These are phyloP conservation scores for Laetiporus sulphureus DNA, from an alignment of 1,284 basidiomycete genomes.

Conservation along the genomic window DNA sequence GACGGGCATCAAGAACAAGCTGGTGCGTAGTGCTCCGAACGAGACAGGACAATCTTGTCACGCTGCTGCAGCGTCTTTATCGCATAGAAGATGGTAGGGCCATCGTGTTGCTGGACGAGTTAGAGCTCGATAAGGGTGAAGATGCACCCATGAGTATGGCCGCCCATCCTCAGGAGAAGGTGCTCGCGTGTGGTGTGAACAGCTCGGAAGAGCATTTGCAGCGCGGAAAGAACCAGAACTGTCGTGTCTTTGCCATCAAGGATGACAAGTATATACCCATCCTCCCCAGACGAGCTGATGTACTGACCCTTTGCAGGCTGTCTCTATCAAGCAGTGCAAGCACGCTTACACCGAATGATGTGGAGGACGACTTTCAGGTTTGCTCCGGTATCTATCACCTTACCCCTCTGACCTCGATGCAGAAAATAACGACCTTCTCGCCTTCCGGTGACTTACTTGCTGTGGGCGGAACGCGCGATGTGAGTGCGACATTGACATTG, in stretches of 20 bases:
- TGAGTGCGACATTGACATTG: conserved; percentile 26
- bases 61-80: conserved; percentile 56
- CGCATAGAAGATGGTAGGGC: conserved; percentile 52
- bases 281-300: conserved; percentile 1
- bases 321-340: conserved; percentile 43
- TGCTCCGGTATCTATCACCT: conserved; percentile 12
- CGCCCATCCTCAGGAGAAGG: conserved; percentile 46
- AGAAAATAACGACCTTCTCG: conserved; percentile 79
- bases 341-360: conserved; percentile 53
- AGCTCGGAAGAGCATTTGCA: conserved; percentile 57
- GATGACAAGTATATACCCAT: conserved; percentile 46
- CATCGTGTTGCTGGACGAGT: conserved; percentile 59
- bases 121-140: conserved; percentile 72
- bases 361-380: conserved; percentile 79
- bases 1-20: conserved; percentile 88
- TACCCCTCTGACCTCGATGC: conserved; percentile 11
- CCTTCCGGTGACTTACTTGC: conserved; percentile 53
- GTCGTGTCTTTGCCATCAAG: conserved; percentile 61
- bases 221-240: conserved; percentile 74
- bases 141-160: conserved; percentile 95
- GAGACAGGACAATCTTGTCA: background rate
- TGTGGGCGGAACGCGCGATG: conserved; percentile 59
- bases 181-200: conserved; percentile 81
- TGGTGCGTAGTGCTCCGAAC: conserved; percentile 41
- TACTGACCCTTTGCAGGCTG: conserved; percentile 38